Conservation (phyloP, 1,139 yeast genomes). For the Candida mesenterica region DNA sequence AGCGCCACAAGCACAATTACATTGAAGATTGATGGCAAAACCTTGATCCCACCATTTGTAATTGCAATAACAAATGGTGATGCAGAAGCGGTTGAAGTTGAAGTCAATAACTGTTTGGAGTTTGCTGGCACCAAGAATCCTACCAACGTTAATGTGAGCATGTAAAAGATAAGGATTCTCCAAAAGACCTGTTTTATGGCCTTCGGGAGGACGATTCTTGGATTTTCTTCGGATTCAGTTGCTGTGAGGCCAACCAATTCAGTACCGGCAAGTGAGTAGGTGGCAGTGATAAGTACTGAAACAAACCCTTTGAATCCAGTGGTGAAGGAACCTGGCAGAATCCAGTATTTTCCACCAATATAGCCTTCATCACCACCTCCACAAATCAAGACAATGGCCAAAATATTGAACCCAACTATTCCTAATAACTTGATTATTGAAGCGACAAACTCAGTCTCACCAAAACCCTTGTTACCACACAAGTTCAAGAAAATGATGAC, state of each 20-base stretch:
- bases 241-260: conserved; percentile 44
- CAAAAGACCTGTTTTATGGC: conserved; percentile 46
- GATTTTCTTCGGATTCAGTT: conserved; percentile 37
- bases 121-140: conserved; percentile 41
- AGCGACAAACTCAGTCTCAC: conserved; percentile 65
- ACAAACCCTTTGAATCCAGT: conserved; percentile 57
- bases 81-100: conserved; percentile 28
- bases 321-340: conserved; percentile 62
- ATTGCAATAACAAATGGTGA: conserved; percentile 64
- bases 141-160: conserved; percentile 40
- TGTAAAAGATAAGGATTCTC: conserved; percentile 41
- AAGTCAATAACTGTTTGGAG: conserved; percentile 13
- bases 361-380: conserved; percentile 63
- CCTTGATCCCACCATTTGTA: conserved; percentile 48
- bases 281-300: conserved; percentile 41
- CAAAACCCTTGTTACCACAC: conserved; percentile 63
- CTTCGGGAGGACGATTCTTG: conserved; percentile 38
- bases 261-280: conserved; percentile 46
- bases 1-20: conserved; percentile 42
- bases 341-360: conserved; percentile 59
- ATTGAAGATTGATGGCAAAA: conserved; percentile 44
- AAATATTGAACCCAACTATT: conserved; percentile 62
- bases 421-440: conserved; percentile 62
- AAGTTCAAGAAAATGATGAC: conserved; percentile 55
- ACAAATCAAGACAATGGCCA: conserved; percentile 65